phyloP scores from a whole-genome alignment of 805 yeast species.

The Pichia insulana region DNA sequence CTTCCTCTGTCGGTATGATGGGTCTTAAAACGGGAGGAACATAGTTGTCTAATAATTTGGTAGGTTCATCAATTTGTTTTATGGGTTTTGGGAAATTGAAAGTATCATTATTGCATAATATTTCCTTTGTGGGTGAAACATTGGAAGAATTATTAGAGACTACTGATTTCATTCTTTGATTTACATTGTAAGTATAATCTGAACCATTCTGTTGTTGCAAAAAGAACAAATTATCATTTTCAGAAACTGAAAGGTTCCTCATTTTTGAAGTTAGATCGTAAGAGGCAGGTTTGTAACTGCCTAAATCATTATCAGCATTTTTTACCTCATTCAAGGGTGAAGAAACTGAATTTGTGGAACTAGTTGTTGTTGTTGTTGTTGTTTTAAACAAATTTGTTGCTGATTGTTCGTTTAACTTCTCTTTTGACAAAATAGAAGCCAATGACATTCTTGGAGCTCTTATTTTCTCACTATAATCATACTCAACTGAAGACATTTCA shows the following conservation, averaged over 20 bases:
- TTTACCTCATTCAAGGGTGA: constrained; percentile 16
- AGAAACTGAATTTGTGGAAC: constrained; percentile 12
- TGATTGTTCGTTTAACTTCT: constrained; percentile 3
- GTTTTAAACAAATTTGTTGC: constrained; percentile 8
- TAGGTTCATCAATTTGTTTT: constrained; percentile 38
- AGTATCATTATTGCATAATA: not conserved
- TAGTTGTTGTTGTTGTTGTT: constrained; percentile 8
- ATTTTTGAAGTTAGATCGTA: constrained; percentile 37
- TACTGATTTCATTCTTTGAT: constrained; percentile 3
- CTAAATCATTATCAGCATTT: not conserved
- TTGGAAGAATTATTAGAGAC: constrained; percentile 8
- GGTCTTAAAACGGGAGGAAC: constrained; percentile 48
- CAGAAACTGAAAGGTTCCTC: constrained; percentile 25
- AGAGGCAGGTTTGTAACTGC: constrained; percentile 35
- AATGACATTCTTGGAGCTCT: constrained; percentile 46
- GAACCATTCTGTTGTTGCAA: no score
- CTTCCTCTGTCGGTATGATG: constrained; percentile 2
- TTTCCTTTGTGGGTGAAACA: constrained; percentile 10
- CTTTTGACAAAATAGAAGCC: constrained; percentile 18
- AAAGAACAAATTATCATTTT: not conserved
- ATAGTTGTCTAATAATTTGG: constrained; percentile 36
- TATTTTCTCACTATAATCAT: constrained; percentile 45
- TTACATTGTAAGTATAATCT: constrained; percentile 1
- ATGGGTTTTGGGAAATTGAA: constrained; percentile 6
- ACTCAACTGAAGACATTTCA: constrained; percentile 24